These are phyloP conservation scores for Trichomonas vaginalis DNA, from an alignment of 208 protist species.

Conservation along the genomic window DNA sequence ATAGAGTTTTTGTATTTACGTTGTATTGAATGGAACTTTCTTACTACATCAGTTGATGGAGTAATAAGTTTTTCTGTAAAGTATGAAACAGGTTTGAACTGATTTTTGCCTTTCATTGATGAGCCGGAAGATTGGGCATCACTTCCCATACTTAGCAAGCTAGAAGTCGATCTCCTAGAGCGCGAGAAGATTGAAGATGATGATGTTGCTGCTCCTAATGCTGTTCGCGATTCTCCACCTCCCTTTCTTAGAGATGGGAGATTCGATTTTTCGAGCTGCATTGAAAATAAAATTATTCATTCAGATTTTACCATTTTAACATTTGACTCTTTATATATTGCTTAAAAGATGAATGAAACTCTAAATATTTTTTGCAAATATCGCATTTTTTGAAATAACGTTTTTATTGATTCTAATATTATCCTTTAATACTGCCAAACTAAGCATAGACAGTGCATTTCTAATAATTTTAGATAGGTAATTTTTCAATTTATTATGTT, in stretches of 20 bases:
- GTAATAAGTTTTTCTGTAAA: background rate
- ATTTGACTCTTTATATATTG: too few relatives aligned
- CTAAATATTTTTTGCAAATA: too few relatives aligned
- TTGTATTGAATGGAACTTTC: background rate
- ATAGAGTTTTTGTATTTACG: background rate
- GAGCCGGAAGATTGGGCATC: background rate
- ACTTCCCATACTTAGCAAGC: background rate
- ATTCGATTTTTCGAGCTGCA: background rate
- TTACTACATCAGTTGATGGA: background rate
- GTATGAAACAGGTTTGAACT: slow-evolving; percentile 2
- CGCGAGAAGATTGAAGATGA: background rate
- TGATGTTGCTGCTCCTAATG: background rate
- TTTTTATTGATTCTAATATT: too few relatives aligned
- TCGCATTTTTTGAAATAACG: too few relatives aligned
- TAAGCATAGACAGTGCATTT: too few relatives aligned
- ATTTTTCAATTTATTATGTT: too few relatives aligned
- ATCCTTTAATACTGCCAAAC: too few relatives aligned
- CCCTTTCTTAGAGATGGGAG: background rate
- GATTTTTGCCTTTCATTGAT: background rate
- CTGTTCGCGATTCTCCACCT: background rate
- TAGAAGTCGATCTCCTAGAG: background rate
- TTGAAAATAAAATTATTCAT: too few relatives aligned
- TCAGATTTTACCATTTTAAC: too few relatives aligned
- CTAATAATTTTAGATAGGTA: too few relatives aligned
- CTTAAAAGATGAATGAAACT: too few relatives aligned